Evolutionary conservation across 306 rosid species (phyloP).

Genomic region (Bauhinia variegata): DNA sequence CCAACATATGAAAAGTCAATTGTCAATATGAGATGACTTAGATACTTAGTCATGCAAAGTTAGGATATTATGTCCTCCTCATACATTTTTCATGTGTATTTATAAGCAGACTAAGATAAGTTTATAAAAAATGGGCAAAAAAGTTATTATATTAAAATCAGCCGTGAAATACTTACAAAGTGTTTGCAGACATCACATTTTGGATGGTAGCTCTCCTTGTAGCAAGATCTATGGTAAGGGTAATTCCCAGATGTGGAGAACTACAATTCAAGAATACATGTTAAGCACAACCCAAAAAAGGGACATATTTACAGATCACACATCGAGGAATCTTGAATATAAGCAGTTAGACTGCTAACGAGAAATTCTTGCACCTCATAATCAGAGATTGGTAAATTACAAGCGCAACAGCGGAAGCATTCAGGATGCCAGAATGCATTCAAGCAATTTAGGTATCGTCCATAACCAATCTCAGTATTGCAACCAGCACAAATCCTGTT

Average conservation of each 20-base stretch:
- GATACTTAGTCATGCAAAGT: too few species aligned
- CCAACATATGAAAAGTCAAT: too few species aligned
- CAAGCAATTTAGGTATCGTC: slow-evolving; percentile 88
- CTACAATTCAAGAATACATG: slow-evolving; percentile 40
- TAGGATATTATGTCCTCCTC: slow-evolving; percentile 10
- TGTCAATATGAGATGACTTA: too few species aligned
- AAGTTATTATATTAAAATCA: slow-evolving; percentile 2
- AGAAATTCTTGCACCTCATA: slow-evolving; percentile 63
- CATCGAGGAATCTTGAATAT: too few species aligned
- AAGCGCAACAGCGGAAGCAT: slow-evolving; percentile 91
- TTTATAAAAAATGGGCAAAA: slow-evolving; percentile 22
- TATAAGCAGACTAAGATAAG: slow-evolving; percentile 13
- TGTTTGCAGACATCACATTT: slow-evolving; percentile 99
- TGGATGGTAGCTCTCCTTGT: slow-evolving; percentile 94
- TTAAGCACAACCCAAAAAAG: slow-evolving; percentile 26
- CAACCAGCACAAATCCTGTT: slow-evolving; percentile 86
- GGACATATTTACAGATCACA: too few species aligned
- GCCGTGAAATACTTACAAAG: slow-evolving; percentile 67
- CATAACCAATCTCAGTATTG: slow-evolving; percentile 76
- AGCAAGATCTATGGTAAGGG: slow-evolving; percentile 92
- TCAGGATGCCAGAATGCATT: slow-evolving; percentile 98
- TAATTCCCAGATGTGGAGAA: slow-evolving; percentile 88
- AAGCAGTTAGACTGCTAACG: background rate
- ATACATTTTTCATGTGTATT: slow-evolving; percentile 9
- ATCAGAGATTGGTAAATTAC: slow-evolving; percentile 88